Evolutionary conservation across 352 stramenopile species (phyloP).

Genomic region (Phytophthora syringae): DNA sequence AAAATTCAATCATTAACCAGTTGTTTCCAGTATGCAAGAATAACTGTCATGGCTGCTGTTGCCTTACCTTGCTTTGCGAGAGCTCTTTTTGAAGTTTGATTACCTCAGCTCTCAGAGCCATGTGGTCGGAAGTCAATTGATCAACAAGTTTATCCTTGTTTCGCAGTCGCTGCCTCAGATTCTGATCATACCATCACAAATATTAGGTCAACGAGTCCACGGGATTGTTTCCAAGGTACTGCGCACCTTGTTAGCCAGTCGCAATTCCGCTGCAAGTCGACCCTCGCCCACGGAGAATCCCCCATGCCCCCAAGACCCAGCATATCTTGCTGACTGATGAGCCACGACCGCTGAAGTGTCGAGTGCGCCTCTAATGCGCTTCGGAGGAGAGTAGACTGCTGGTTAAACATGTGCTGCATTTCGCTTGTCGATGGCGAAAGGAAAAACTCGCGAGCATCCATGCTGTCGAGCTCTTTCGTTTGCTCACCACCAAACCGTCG

Average conservation of each 20-base stretch:
- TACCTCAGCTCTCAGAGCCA: slow-evolving; percentile 58
- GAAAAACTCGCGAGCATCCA: slow-evolving; percentile 78
- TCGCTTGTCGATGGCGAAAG: slow-evolving; percentile 85
- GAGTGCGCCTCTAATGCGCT: slow-evolving; percentile 76
- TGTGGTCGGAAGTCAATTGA: slow-evolving; percentile 80
- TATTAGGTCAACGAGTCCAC: neutral
- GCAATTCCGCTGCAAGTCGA: slow-evolving; percentile 77
- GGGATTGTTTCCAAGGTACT: neutral
- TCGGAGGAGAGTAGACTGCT: slow-evolving; percentile 78
- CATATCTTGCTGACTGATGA: slow-evolving; percentile 78
- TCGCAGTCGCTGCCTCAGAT: slow-evolving; percentile 73
- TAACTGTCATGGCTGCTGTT: neutral
- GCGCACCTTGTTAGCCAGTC: slow-evolving; percentile 85
- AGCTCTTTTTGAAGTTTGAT: slow-evolving; percentile 69
- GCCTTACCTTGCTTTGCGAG: slow-evolving; percentile 59
- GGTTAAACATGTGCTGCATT: slow-evolving; percentile 91
- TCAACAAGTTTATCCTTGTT: slow-evolving; percentile 89
- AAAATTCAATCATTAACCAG: slow-evolving; percentile 9
- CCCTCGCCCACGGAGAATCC: slow-evolving; percentile 86
- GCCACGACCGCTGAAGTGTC: slow-evolving; percentile 78
- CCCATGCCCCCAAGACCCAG: slow-evolving; percentile 54
- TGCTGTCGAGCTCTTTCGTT: slow-evolving; percentile 55
- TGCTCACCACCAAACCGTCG: slow-evolving; percentile 56
- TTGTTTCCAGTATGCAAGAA: neutral
- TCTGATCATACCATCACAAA: slow-evolving; percentile 48